These are phyloP conservation scores for Metschnikowia continentalis DNA, from an alignment of 805 yeast genomes.

Conservation along the genomic window DNA sequence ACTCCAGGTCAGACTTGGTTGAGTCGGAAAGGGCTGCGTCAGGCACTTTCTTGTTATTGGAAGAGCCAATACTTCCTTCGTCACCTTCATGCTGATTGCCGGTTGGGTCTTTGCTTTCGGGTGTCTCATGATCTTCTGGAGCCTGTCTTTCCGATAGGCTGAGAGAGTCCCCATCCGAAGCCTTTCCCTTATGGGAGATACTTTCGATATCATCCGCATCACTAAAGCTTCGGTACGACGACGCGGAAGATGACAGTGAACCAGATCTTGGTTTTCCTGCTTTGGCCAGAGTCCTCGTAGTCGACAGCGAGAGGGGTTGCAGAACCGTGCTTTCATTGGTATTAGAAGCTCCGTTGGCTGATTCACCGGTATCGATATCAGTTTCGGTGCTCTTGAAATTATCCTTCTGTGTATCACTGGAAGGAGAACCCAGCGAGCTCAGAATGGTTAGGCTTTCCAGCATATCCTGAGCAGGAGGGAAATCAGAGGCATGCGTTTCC, in stretches of 20 bases:
- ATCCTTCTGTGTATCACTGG: background rate
- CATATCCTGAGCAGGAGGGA: background rate
- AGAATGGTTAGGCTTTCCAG: background rate
- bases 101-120: background rate
- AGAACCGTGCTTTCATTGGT: background rate
- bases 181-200: background rate
- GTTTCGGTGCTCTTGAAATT: background rate
- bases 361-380: background rate
- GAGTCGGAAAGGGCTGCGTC: background rate
- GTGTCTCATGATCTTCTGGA: background rate
- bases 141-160: background rate
- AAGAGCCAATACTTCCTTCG: background rate
- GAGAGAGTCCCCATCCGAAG: background rate
- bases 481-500: conserved; percentile 4
- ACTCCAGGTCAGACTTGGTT: background rate
- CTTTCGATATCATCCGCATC: background rate
- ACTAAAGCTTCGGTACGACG: conserved; percentile 2
- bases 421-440: background rate
- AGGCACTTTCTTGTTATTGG: background rate
- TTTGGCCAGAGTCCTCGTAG: background rate
- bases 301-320: background rate
- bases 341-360: background rate
- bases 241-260: background rate
- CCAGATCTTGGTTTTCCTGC: background rate
- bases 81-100: background rate